Base-by-base conservation (phyloP, 2,329 filamentous ascomycete genomes). In the Hypoxylon sp. region DNA sequence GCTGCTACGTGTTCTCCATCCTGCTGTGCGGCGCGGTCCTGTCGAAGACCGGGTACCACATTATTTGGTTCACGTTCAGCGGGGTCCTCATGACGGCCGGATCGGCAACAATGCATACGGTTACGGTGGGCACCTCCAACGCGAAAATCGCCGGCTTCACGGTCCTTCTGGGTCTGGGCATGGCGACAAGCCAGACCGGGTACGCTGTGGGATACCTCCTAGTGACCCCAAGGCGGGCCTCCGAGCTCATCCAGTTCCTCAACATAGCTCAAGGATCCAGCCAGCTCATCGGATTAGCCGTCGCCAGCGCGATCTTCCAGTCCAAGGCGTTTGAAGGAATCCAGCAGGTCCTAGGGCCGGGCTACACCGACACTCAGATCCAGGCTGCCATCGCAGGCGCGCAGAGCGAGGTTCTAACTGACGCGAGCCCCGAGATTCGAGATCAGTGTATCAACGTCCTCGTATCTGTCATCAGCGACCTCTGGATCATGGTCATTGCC, bases 21-120 rank as follows among this genome's bases (percentile, higher is more conserved):
- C 75, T 61, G 11, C 71, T 21, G 66, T 69, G 75, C 15, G 63
- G 59, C 20, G 31, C 72, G 2, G 60, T 78, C 60, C 63, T 70
- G 4, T 65, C 58, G 3, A 51, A 70, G 17, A 70, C n/a, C 9
- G 55, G 74, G 13, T 71, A 72, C 50, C 77, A 77, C 60, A 69
- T 68, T 66, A 70, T 63, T 3, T 76, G 59, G 65, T 78, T 70
- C 55, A 35, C 73, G 18, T 21, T 70, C 58, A 67, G 69, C 10
- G 70, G 72, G 35, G 50, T 69, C 15, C 54, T 74, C 21, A 62
- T 71, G 3, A 56, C 71, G 5, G 54, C 70, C 13, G 75, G 73
- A 4, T 67, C 57, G 9, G 62, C 55, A 4, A 53, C 65, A 2
- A 64, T 69, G 62, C 65, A 35, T 15, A 35, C 33, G n/a, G 33